phyloP scores from a whole-genome alignment of 768 basidiomycete species.

The Xerocomellus dryophilus region DNA sequence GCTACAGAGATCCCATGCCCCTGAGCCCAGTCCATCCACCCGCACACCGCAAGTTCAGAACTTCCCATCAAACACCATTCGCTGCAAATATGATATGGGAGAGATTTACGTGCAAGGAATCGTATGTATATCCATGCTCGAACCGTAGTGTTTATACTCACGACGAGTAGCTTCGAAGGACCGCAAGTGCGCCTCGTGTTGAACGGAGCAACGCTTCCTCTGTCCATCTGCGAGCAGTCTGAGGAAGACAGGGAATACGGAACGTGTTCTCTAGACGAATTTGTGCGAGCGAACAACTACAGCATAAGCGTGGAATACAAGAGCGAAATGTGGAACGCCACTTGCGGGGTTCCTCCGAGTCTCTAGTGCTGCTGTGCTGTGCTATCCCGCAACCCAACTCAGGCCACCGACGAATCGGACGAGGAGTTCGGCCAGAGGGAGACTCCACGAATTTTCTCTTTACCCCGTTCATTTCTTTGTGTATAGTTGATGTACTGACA shows the following conservation, averaged over 20 bases:
- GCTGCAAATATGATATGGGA: conserved; percentile 45
- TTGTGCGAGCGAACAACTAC: conserved; percentile 29
- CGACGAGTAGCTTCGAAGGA: conserved; percentile 25
- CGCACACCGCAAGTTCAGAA: conserved; percentile 35
- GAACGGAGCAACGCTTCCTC: conserved; percentile 38
- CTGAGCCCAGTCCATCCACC: conserved; percentile 29
- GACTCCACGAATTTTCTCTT: not conserved
- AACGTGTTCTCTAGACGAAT: conserved; percentile 36
- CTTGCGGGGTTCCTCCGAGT: conserved; percentile 26
- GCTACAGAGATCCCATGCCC: conserved; percentile 30
- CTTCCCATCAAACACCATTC: conserved; percentile 40
- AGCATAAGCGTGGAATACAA: conserved; percentile 29
- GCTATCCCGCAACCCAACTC: not conserved
- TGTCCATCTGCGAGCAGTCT: conserved; percentile 32
- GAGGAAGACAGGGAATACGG: conserved; percentile 31
- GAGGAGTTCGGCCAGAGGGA: not conserved
- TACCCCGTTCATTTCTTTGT: no score
- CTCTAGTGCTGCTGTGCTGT: not conserved
- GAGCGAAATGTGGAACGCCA: conserved; percentile 35
- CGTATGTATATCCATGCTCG: conserved; percentile 20
- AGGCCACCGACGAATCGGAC: not conserved
- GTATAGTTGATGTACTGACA: not conserved
- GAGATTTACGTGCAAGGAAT: conserved; percentile 36
- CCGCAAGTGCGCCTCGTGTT: conserved; percentile 42
- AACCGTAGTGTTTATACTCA: not conserved